Evolutionary conservation across 352 stramenopile genomes (phyloP), one percentile per base, ranked within the genome.

Genomic region (Phytophthora ramorum): DNA sequence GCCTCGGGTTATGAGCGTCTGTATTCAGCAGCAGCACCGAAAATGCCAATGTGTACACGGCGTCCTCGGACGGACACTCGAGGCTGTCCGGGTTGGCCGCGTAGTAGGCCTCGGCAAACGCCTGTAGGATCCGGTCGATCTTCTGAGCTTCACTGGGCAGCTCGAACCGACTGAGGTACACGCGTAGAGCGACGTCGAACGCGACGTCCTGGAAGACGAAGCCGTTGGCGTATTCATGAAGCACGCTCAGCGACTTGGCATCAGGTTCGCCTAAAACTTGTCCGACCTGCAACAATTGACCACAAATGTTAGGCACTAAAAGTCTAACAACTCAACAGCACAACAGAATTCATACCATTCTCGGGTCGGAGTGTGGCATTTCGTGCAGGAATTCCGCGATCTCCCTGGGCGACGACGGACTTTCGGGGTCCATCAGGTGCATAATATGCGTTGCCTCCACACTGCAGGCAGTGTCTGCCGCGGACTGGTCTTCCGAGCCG

Each of bases 51-150:
- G 83, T 91, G 74, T 95, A 92, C 24, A 89, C 82, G 3, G 80
- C 81, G 46, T 95, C 86, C 49, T 92, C 84, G 1, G 81, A 85
- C 37, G 80, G 76, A 63, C 83, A 92, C 22, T 85, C 54, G 14
- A 57, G 60, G 57, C 78, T 84, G 54, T 64, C 43, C 10, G 78
- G 76, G 48, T 95, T 93, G 22, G 76, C 80, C 1, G 46, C 30
- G 51, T 83, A 89, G 46, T 87, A 95, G 7, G 86, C 75, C 26
- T 78, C 85, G 17, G 84, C 83, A 35, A 95, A 93, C 7, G 86
- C 86, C 45, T 95, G 81, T 3, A 95, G 69, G 56, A 95, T 89
- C n/a, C 86, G 81, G 69, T 95, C 86, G 45, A 95, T 95, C 60
- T 95, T 93, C 68, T 95, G 86, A 30, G 86, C 86, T 68, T 95